phyloP scores from a whole-genome alignment of 441 rosid genomes.

The Adansonia grandidieri region DNA sequence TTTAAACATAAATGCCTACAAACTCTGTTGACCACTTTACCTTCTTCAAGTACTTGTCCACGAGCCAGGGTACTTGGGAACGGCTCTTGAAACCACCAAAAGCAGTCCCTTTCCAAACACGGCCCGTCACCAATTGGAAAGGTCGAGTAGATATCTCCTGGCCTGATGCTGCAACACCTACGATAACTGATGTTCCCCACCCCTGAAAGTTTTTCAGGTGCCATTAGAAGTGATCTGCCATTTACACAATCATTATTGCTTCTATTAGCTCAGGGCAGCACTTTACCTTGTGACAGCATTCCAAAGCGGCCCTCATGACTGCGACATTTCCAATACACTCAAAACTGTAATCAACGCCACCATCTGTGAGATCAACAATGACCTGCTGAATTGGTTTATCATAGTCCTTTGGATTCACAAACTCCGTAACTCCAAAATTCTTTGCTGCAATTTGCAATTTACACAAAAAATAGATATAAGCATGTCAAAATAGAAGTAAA shows the following conservation, averaged over 20 bases:
- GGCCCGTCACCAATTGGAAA: conserved; percentile 96
- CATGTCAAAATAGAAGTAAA: neutral
- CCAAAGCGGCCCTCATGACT: conserved; percentile 92
- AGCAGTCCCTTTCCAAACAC: conserved; percentile 99
- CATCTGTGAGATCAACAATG: conserved; percentile 86
- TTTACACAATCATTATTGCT: neutral
- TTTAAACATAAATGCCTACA: neutral
- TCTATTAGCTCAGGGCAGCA: neutral
- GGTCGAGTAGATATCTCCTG: conserved; percentile 96
- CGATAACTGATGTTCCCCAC: conserved; percentile 95
- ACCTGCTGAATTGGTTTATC: conserved; percentile 91
- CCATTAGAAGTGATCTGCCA: conserved; percentile 22
- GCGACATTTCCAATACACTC: conserved; percentile 96
- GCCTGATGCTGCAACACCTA: conserved; percentile 98
- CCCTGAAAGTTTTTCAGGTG: conserved; percentile 54
- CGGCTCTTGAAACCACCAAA: conserved; percentile 99
- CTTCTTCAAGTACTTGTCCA: conserved; percentile 93
- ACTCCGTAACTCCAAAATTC: conserved; percentile 91
- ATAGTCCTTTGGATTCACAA: conserved; percentile 92
- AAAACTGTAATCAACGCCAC: conserved; percentile 97
- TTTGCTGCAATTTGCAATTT: conserved; percentile 62
- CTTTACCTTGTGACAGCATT: conserved; percentile 67
- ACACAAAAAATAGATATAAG: conserved; percentile 1
- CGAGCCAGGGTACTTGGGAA: conserved; percentile 98
- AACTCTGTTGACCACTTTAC: conserved; percentile 33